Evolutionary conservation across 306 rosid genomes (phyloP), one percentile per base, ranked within the genome.

Genomic region (Casuarina equisetifolia): DNA sequence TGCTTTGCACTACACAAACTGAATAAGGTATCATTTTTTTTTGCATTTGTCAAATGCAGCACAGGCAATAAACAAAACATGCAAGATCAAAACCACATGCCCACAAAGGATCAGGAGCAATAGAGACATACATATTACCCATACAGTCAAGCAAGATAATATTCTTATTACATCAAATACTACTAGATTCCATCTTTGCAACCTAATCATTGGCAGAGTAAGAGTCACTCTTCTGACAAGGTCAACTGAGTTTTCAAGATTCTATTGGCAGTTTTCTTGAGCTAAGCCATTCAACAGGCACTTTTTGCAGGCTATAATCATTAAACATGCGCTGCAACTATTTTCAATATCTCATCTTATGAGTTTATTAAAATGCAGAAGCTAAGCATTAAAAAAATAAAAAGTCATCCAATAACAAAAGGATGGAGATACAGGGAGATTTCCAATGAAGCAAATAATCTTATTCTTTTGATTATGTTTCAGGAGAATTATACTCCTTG

Each of bases 51-150:
- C 69, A 62, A 13, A 62, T 62, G 69, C 39, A 58, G 44, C 12
- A 36, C 20, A 0, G 13, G 44, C 36, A 36, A 62, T 36, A 36
- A 19, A 62, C 69, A 43, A 4, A 19, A 32, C 58, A 52, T 62
- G 13, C 45, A 62, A 15, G 69, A 58, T 35, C 64, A 58, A 25
- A 36, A 58, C 16, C 64, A 32, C 39, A 25, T 58, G 64, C 25
- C 64, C 39, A 58, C 64, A 8, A 25, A 58, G 64, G 64, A 58
- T 58, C 15, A 58, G 64, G 57, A 58, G 64, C 39, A 58, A 10
- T 5, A 25, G 64, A n/a, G 64, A 25, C 38, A 58, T 9, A 58
- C 16, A 25, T 48, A 25, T 25, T 19, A 19, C 10, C 35, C 25
- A 32, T 58, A 35, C 32, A 25, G 15, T 58, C 64, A 58, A 58